phyloP scores from a whole-genome alignment of 2,329 filamentous ascomycete genomes.

The Amauroascus niger region DNA sequence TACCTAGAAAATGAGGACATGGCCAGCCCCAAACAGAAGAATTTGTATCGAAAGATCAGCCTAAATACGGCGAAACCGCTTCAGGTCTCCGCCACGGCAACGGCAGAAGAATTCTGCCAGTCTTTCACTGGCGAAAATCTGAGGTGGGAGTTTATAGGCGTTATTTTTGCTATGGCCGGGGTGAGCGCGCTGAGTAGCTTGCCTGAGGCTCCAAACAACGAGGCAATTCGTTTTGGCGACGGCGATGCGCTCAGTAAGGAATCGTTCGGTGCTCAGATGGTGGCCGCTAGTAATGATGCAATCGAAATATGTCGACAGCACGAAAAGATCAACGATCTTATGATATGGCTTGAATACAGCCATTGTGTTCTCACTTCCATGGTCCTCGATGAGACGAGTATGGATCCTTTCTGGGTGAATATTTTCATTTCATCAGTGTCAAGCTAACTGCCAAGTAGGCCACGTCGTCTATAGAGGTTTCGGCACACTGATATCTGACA shows the following conservation, averaged over 20 bases:
- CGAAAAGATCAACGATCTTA: constrained; percentile 16
- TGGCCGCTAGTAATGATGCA: constrained; percentile 18
- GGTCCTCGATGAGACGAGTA: constrained; percentile 17
- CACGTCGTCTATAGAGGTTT: constrained; percentile 17
- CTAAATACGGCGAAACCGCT: constrained; percentile 24
- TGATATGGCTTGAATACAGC: constrained; percentile 19
- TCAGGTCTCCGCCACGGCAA: constrained; percentile 19
- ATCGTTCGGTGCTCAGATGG: constrained; percentile 18
- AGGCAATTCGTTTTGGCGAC: constrained; percentile 7
- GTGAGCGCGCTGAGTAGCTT: constrained; percentile 5
- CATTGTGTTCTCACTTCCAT: constrained; percentile 17
- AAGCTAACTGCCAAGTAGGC: constrained; percentile 14
- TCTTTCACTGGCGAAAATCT: constrained; percentile 23
- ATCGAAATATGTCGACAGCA: constrained; percentile 17
- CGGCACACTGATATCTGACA: constrained; percentile 18
- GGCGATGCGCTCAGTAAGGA: constrained; percentile 10
- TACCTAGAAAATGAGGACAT: constrained; percentile 13
- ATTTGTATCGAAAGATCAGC: constrained; percentile 18
- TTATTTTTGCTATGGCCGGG: constrained; percentile 20
- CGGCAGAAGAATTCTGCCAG: constrained; percentile 30
- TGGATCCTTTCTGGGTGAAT: background rate
- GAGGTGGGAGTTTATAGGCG: constrained; percentile 22
- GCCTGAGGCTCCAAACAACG: background rate
- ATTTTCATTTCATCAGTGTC: background rate
- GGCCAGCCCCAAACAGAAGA: constrained; percentile 14